Evolutionary conservation across 2,329 filamentous ascomycete genomes (phyloP), one percentile per base, ranked within the genome.

Genomic region (Pestalotiopsis sp.): DNA sequence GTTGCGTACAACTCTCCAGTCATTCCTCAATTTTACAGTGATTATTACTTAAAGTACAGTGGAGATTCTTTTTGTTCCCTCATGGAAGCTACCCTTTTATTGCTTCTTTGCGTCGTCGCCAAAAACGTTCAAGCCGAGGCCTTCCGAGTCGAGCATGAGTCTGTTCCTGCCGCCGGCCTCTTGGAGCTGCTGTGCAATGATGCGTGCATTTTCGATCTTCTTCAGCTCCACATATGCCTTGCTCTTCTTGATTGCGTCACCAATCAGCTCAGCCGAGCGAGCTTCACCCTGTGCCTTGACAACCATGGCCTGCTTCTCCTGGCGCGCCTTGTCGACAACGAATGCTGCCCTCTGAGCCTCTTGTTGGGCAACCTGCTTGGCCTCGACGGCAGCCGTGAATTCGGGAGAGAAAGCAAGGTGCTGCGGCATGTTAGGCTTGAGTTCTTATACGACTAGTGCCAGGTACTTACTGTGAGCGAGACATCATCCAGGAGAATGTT

Each of bases 191-290:
- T 87, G 82, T n/a, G 96, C 96, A 82, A 99, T 97, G 68, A 90
- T 88, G 74, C 94, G 89, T 6, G 96, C 96, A 78, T 98, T 99
- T 86, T 99, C 96, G 77, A 99, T 97, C 87, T 97, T 96, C 84
- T 97, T 94, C 79, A 99, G 89, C 83, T 98, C 96, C 72, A 99
- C 90, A 81, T 99, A 99, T 73, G 94, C 92, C 84, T 95, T 92
- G 86, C 89, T 97, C 92, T 98, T 99, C 93, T 98, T 99, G 90
- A 99, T 97, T 71, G 96, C 96, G 66, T 99, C 96, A 83, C 96
- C 96, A 78, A 99, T 98, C 72, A 99, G 91, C 84, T 99, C 95
- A 61, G 96, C 96, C 52, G 96, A 98, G 74, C 96, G 93, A 64
- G 96, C 96, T 85, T 99, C 96, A 94, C 96, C 96, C 90, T 98